Conservation (phyloP, 331 rosid species). For the Malus hybrid region DNA sequence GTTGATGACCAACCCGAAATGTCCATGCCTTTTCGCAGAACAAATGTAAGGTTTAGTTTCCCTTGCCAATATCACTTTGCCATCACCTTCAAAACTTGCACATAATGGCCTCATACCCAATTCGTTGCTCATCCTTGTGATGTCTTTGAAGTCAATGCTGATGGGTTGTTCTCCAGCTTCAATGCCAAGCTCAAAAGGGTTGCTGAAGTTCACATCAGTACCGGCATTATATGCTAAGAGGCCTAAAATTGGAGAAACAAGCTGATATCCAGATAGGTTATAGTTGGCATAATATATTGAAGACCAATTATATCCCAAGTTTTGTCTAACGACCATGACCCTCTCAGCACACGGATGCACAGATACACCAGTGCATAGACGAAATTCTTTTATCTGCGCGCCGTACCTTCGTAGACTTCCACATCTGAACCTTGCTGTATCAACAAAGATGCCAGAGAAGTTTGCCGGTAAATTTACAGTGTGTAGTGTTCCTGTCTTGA, state of each 20-base stretch:
- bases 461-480: slow-evolving; percentile 59
- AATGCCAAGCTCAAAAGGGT: slow-evolving; percentile 80
- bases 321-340: slow-evolving; percentile 65
- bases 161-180: slow-evolving; percentile 54
- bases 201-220: slow-evolving; percentile 38
- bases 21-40: slow-evolving; percentile 67
- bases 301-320: slow-evolving; percentile 70
- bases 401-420: slow-evolving; percentile 89
- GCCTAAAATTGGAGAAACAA: slow-evolving; percentile 76
- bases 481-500: slow-evolving; percentile 54
- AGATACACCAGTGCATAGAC: slow-evolving; percentile 48
- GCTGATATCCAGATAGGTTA: slow-evolving; percentile 63
- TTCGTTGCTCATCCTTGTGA: slow-evolving; percentile 23
- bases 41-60: slow-evolving; percentile 46
- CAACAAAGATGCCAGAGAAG: slow-evolving; percentile 62
- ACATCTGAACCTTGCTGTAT: slow-evolving; percentile 60
- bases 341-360: slow-evolving; percentile 84
- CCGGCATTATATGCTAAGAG: slow-evolving; percentile 80
- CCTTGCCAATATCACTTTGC: slow-evolving; percentile 58
- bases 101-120: slow-evolving; percentile 43
- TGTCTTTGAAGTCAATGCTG: slow-evolving; percentile 54
- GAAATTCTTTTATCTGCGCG: slow-evolving; percentile 66
- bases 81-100: slow-evolving; percentile 76
- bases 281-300: slow-evolving; percentile 58
- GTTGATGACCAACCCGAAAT: slow-evolving; percentile 71